Percentiles rank a stretch among this genome's conserved stretches.
phyloP scores from a whole-genome alignment of 2,329 filamentous ascomycete species.

The Nemania sp. region DNA sequence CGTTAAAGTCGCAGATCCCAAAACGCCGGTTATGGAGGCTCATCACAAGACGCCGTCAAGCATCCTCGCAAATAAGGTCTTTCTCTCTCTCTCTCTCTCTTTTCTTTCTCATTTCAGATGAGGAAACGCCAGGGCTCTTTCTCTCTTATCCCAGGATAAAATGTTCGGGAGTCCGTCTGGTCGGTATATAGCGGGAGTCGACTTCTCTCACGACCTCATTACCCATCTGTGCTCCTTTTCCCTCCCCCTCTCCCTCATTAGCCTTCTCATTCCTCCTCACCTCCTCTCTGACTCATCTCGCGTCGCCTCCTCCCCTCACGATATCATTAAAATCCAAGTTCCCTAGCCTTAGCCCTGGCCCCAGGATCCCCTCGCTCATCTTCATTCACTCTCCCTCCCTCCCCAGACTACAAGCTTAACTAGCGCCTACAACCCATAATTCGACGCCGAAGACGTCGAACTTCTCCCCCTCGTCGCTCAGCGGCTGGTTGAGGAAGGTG shows the following conservation, averaged over 20 bases:
- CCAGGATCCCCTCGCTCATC: not conserved
- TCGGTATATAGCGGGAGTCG: not conserved
- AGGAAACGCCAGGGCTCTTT: too few species aligned
- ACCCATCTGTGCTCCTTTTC: too few species aligned
- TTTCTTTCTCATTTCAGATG: too few species aligned
- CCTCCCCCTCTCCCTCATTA: not conserved
- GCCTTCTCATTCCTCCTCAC: not conserved
- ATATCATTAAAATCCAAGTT: not conserved
- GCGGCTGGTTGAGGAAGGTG: constrained; percentile 92
- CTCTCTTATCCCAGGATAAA: too few species aligned
- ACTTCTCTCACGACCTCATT: not conserved
- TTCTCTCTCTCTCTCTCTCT: too few species aligned
- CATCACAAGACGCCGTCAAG: not conserved
- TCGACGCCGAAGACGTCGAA: constrained; percentile 92
- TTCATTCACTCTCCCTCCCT: not conserved
- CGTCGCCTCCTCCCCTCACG: not conserved
- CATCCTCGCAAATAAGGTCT: not conserved
- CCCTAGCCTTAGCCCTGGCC: too few species aligned
- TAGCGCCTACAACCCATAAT: constrained; percentile 82
- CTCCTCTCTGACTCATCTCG: not conserved
- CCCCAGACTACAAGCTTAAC: constrained; percentile 8
- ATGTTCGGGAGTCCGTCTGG: too few species aligned
- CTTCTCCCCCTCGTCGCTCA: constrained; percentile 91
- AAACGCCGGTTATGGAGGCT: not conserved
- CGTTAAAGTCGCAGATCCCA: too few species aligned